Evolutionary conservation across 176 grass and related monocot species (phyloP).

Genomic region (Thalia dealbata): DNA sequence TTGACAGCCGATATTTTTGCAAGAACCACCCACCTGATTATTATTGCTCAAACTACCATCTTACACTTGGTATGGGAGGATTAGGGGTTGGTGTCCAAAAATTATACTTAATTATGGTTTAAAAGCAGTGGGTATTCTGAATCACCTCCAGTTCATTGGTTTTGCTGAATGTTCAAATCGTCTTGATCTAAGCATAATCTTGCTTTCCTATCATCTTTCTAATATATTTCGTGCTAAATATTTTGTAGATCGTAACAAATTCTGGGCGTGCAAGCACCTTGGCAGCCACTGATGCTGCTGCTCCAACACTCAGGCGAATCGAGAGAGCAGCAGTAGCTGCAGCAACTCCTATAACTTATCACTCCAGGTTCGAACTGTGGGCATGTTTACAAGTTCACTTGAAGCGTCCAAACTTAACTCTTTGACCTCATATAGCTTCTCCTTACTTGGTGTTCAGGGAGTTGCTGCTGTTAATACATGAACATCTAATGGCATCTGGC

Average conservation of each 20-base stretch:
- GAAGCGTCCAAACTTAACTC: not conserved
- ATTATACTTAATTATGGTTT: too few species aligned
- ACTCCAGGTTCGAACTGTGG: conserved; percentile 54
- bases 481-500: conserved; percentile 85
- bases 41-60: too few species aligned
- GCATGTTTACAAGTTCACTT: not conserved
- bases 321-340: conserved; percentile 94
- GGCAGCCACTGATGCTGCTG: conserved; percentile 89
- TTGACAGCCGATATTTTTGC: not conserved
- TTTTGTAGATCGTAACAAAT: conserved; percentile 63
- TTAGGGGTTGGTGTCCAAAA: too few species aligned
- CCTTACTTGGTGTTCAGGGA: conserved; percentile 38
- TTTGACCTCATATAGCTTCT: not conserved
- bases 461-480: conserved; percentile 88
- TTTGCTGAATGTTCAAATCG: not conserved
- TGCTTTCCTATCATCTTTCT: not conserved
- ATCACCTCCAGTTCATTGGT: too few species aligned
- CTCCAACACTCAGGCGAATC: conserved; percentile 83
- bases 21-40: not conserved
- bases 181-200: not conserved
- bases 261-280: conserved; percentile 94
- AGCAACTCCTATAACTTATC: conserved; percentile 89
- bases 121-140: not conserved
- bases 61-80: too few species aligned
- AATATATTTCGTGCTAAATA: not conserved